Evolutionary conservation across 257 asterid species (phyloP).

Genomic region (Avicennia marina): DNA sequence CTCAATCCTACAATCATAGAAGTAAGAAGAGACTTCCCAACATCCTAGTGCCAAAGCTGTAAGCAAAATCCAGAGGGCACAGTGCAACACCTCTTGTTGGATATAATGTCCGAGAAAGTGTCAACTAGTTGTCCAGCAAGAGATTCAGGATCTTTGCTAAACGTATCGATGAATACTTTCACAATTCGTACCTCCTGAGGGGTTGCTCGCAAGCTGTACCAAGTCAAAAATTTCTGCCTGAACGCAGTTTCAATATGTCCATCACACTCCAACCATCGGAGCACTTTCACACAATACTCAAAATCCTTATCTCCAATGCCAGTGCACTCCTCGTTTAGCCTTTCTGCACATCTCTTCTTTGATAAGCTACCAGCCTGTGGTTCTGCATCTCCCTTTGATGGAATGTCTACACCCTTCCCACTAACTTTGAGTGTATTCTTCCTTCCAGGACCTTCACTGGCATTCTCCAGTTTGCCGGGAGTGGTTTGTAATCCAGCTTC

Average conservation of each 20-base stretch:
- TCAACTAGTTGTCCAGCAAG: constrained; percentile 72
- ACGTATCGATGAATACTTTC: constrained; percentile 60
- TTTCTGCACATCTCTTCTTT: constrained; percentile 54
- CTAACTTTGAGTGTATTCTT: constrained; percentile 26
- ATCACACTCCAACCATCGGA: constrained; percentile 66
- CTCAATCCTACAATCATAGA: neutral
- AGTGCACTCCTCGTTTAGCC: constrained; percentile 35
- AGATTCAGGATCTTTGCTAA: constrained; percentile 55
- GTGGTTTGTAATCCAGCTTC: constrained; percentile 54
- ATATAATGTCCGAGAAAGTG: constrained; percentile 51
- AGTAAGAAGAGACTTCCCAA: too few relatives aligned
- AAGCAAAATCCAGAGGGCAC: constrained; percentile 55
- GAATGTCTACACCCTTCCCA: constrained; percentile 29
- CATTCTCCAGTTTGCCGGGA: constrained; percentile 64
- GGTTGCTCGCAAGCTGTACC: constrained; percentile 77
- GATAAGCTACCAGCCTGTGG: constrained; percentile 68
- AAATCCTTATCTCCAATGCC: constrained; percentile 51
- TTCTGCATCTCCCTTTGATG: constrained; percentile 36
- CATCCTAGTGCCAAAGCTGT: constrained; percentile 70
- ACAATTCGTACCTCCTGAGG: constrained; percentile 57
- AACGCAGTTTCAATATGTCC: constrained; percentile 56
- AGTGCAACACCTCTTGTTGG: constrained; percentile 34
- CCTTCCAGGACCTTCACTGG: constrained; percentile 40
- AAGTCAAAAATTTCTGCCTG: constrained; percentile 70
- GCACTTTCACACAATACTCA: constrained; percentile 65